Base-by-base conservation (phyloP, 2,329 filamentous ascomycete genomes). In the Knufia petricola region DNA sequence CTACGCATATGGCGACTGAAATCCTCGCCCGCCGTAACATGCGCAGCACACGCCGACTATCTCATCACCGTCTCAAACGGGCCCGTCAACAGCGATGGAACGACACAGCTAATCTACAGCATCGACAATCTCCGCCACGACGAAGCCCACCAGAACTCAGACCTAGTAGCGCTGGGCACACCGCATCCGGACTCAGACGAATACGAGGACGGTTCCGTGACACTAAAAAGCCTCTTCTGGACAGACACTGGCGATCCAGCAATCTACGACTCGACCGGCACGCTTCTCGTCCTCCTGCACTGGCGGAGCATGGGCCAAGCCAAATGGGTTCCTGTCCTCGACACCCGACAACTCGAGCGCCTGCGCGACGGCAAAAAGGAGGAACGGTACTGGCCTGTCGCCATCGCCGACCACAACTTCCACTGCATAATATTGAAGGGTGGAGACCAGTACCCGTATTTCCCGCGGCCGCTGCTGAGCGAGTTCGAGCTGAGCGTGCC, bases 351-450 rank as follows among this genome's bases (percentile, higher is more conserved):
- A 31, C 74, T 98, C 9, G 76, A 86, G 1, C 87, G 92, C 52
- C 77, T 95, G 2, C 84, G 86, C 0, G 82, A 80, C 2, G 92
- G 92, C 21, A 82, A 83, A 50, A 95, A 95, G 66, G 78, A 84
- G 55, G 92, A 98, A 67, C 79, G 75, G 0, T 98, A 98, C 71
- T 98, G 89, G 78, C 92, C 92, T 1, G 87, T 98, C 26, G 92
- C 92, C 1, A 89, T 96, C 1, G 87, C 90, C 2, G 81, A 89
- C 59, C 77, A 85, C 61, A 90, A 85, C 61, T 98, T 98, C 67
- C 90, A 96, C 73, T 98, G 94, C 70, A 95, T 98, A 68, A 96
- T 98, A 59, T 81, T 98, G 62, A 98, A 98, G 69, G 92, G 92
- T 54, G 85, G 85, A 30, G 92, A 98, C 63, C 79, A 84, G 61